Evolutionary conservation across 495 filamentous ascomycete genomes (phyloP), one percentile per base, ranked within the genome.

Genomic region (Neurospora discreta): DNA sequence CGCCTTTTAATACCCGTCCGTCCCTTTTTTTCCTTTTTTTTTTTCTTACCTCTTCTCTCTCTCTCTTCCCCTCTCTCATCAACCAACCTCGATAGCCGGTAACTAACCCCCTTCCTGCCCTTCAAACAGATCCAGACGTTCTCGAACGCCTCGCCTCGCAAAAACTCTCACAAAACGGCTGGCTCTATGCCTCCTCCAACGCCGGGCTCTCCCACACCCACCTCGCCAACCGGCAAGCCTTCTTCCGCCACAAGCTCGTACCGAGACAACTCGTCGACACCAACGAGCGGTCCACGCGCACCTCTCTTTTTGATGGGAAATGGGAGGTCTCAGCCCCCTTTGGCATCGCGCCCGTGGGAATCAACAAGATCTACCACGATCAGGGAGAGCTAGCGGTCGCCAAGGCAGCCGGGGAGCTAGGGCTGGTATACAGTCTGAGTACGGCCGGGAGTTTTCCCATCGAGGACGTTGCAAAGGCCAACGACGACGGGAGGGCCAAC

Each of bases 151-250:
- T 85, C 41, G 89, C 89, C 15, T 84, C 85, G 73, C 77, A 86
- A 73, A 87, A 82, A 39, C 83, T 91, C 23, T 85, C 85, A 69
- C 74, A 84, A 70, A 78, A 78, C 26, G 86, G 86, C 72, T 87
- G 84, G 85, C 83, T 79, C 80, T 91, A 92, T 72, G 85, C 90
- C 65, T 89, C 88, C 68, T 90, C 82, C 71, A 91, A 90, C 74
- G 90, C 89, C 15, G 89, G 90, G 1, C 81, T 87, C 39, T 91
- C 89, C 9, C 84, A 82, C 71, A 92, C 90, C 18, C 89, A 92
- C 77, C 83, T 88, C 2, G 87, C 87, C 15, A 92, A 91, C 78
- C 85, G 90, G 3, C 86, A 90, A 77, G 85, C 90, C 73, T 91
- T 92, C 84, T 90, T 85, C 82, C 86, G 88, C 1, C 89, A 90